Evolutionary conservation across 257 asterid genomes (phyloP), one percentile per base, ranked within the genome.

Genomic region (Euphrasia confusa): DNA sequence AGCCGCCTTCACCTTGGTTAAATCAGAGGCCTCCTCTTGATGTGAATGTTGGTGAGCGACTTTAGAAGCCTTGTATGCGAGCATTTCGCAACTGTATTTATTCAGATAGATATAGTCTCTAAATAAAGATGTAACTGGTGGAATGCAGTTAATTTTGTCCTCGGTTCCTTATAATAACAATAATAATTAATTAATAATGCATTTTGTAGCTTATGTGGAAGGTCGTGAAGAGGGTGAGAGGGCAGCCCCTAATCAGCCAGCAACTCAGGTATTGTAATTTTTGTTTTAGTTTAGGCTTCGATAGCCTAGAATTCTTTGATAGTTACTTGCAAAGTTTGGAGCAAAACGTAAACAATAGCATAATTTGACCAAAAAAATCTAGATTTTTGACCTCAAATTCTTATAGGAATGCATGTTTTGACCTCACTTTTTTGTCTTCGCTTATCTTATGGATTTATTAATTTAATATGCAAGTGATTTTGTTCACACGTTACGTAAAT

Each of bases 21-120:
- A 84, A 74, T 74, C 97, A 83, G 72, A 86, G 95, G 82, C 95
- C 94, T 66, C 85, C 89, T 30, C 93, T 91, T 62, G 98, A 91
- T 73, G 98, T 88, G 73, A 91, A 91, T 74, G 87, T 85, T 54
- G 98, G 98, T 91, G 81, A 80, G 98, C 60, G 49, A 33, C 68
- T 28, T 26, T 61, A 32, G 39, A 75, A 24, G 39, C 56, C 60
- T 58, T 66, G 28, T 56, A 21, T 10, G 33, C 42, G 44, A 45
- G 40, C 11, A 18, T 62, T 62, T 30, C 10, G 4, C 52, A 54
- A 53, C 15, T 30, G 18, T 37, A 54, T 28, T 28, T 58, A n/a
- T 27, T 32, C 54, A 40, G 55, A n/a, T 52, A 63, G 56, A 63
- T 55, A 15, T 30, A 61, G 55, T 61, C 54, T 37, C 21, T 60